Conservation (phyloP, 2,329 filamentous ascomycete species). For the Seiridium unicorne region DNA sequence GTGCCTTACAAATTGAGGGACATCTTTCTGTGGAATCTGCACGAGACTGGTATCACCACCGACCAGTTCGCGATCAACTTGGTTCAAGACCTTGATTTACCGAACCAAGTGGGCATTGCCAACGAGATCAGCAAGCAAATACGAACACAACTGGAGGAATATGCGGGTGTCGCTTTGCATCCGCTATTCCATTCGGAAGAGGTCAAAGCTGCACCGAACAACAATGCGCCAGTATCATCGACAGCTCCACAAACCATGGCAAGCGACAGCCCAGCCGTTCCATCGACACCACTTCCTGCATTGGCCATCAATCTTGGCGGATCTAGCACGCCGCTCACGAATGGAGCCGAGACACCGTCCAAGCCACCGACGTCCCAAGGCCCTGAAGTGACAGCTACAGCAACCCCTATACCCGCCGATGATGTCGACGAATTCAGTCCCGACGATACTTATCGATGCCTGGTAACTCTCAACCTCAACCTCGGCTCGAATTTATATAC, state of each 20-base stretch:
- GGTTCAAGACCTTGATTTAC: constrained; percentile 90
- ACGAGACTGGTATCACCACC: constrained; percentile 90
- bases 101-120: constrained; percentile 67
- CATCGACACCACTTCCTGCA: constrained; percentile 37
- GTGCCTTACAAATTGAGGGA: constrained; percentile 88
- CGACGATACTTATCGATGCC: constrained; percentile 91
- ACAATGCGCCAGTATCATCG: constrained; percentile 15
- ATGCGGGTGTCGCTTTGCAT: constrained; percentile 89
- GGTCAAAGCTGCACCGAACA: constrained; percentile 17
- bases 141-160: constrained; percentile 91
- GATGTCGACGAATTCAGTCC: constrained; percentile 78
- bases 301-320: constrained; percentile 36
- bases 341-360: constrained; percentile 50
- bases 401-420: constrained; percentile 61
- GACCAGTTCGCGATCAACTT: constrained; percentile 92
- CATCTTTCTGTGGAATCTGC: constrained; percentile 96
- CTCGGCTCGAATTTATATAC: constrained; percentile 89
- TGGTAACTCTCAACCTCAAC: constrained; percentile 88
- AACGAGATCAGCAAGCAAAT: constrained; percentile 90
- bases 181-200: constrained; percentile 74
- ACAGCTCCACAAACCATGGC: constrained; percentile 16
- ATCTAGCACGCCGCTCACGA: constrained; percentile 56
- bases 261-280: constrained; percentile 38
- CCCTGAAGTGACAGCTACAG: constrained; percentile 66
- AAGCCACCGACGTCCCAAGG: constrained; percentile 42